Evolutionary conservation across 1,284 basidiomycete species (phyloP).

Genomic region (Takashimella koratensis): DNA sequence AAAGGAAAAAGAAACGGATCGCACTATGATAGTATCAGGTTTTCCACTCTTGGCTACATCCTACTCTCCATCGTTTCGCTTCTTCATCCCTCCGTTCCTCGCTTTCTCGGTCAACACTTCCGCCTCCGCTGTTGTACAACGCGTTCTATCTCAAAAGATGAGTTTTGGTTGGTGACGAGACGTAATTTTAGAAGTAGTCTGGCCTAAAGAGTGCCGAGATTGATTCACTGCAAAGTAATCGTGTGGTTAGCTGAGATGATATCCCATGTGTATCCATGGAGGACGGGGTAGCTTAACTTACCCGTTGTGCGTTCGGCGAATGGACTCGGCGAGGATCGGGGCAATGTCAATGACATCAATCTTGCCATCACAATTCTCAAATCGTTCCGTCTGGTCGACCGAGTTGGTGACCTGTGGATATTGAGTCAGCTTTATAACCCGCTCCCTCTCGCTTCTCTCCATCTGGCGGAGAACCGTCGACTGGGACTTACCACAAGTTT

Average conservation of each 20-base stretch:
- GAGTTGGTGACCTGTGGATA: slow-evolving; percentile 66
- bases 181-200: slow-evolving; percentile 21
- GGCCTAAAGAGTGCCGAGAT: slow-evolving; percentile 45
- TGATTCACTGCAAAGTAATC: slow-evolving; percentile 28
- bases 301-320: slow-evolving; percentile 94
- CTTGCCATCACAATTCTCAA: slow-evolving; percentile 47
- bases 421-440: too few relatives aligned
- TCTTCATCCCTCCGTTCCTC: too few relatives aligned
- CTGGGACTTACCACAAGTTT: slow-evolving; percentile 69
- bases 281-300: slow-evolving; percentile 62
- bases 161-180: too few relatives aligned
- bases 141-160: neutral
- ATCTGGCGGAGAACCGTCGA: slow-evolving; percentile 34
- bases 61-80: too few relatives aligned
- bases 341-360: slow-evolving; percentile 73
- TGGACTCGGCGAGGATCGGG: slow-evolving; percentile 89
- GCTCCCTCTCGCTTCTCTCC: too few relatives aligned
- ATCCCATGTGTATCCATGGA: too few relatives aligned
- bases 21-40: too few relatives aligned
- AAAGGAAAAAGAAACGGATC: too few relatives aligned
- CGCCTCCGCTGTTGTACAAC: slow-evolving; percentile 5
- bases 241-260: too few relatives aligned
- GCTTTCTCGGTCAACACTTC: too few relatives aligned
- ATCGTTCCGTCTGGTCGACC: slow-evolving; percentile 62
- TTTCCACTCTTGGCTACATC: too few relatives aligned